phyloP scores from a whole-genome alignment of 257 asterid genomes.

The Cinchona pubescens region DNA sequence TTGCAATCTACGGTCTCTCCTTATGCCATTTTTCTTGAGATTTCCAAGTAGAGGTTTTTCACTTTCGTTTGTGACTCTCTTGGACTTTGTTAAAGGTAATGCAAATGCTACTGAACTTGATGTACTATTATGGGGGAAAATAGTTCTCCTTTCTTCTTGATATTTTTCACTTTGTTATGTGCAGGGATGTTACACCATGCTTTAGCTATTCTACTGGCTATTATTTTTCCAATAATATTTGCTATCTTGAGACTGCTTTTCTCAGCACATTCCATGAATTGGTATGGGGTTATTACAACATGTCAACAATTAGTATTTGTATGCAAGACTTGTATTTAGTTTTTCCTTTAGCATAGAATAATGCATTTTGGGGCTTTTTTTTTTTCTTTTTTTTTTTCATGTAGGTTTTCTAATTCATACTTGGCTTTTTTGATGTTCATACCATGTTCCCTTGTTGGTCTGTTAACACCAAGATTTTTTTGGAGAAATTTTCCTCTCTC shows the following conservation, averaged over 20 bases:
- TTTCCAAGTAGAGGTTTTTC: slow-evolving; percentile 49
- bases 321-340: background rate
- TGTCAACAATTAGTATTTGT: background rate
- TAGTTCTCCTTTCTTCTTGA: slow-evolving; percentile 2
- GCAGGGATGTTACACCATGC: slow-evolving; percentile 78
- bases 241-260: slow-evolving; percentile 69
- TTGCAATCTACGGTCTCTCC: slow-evolving; percentile 66
- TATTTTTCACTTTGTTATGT: slow-evolving; percentile 24
- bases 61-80: slow-evolving; percentile 44
- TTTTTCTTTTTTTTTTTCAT: slow-evolving; percentile 19
- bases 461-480: slow-evolving; percentile 65
- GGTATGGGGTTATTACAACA: slow-evolving; percentile 41
- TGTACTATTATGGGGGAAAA: background rate
- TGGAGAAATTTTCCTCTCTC: slow-evolving; percentile 70
- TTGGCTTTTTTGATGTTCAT: slow-evolving; percentile 85
- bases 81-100: slow-evolving; percentile 74
- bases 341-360: background rate
- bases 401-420: slow-evolving; percentile 77
- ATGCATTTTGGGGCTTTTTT: background rate
- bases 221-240: slow-evolving; percentile 61
- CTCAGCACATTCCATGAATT: slow-evolving; percentile 73
- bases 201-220: slow-evolving; percentile 60
- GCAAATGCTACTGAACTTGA: slow-evolving; percentile 10
- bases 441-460: slow-evolving; percentile 85
- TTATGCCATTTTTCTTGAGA: slow-evolving; percentile 69